phyloP scores from a whole-genome alignment of 805 yeast species.

The Wickerhamomyces chaumierensis region DNA sequence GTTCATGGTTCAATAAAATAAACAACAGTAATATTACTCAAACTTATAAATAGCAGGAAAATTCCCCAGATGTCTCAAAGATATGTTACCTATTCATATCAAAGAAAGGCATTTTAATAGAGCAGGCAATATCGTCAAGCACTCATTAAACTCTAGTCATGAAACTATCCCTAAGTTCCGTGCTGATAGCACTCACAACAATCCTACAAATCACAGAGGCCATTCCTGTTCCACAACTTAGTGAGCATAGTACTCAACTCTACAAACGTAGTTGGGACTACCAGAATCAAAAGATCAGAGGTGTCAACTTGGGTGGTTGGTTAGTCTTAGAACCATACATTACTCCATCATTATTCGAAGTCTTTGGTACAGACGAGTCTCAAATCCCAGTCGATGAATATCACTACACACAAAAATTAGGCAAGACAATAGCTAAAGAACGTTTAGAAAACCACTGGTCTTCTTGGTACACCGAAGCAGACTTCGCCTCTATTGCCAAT shows the following conservation, averaged over 20 bases:
- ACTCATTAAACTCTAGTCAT: too few relatives aligned
- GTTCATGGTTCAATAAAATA: too few relatives aligned
- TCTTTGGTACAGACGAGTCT: slow-evolving; percentile 25
- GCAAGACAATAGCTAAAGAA: slow-evolving; percentile 40
- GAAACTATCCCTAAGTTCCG: too few relatives aligned
- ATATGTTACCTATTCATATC: too few relatives aligned
- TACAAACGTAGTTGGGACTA: slow-evolving; percentile 16
- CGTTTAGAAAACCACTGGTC: slow-evolving; percentile 65
- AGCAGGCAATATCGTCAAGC: too few relatives aligned
- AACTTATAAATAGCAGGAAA: too few relatives aligned
- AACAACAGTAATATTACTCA: too few relatives aligned
- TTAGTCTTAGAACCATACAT: slow-evolving; percentile 79
- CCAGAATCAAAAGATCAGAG: slow-evolving; percentile 23
- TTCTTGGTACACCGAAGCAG: slow-evolving; percentile 64
- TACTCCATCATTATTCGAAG: slow-evolving; percentile 65
- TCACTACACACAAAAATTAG: slow-evolving; percentile 50
- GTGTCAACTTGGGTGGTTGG: slow-evolving; percentile 89
- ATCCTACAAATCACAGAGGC: too few relatives aligned
- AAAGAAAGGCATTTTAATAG: too few relatives aligned
- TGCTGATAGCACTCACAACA: too few relatives aligned
- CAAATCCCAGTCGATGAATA: slow-evolving; percentile 75
- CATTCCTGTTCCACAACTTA: too few relatives aligned
- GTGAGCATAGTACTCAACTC: slow-evolving; percentile 11
- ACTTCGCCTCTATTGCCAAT: slow-evolving; percentile 45
- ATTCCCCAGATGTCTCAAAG: too few relatives aligned